Evolutionary conservation across 176 grass and related monocot genomes (phyloP), one percentile per base, ranked within the genome.

Genomic region (Rhynchospora tenuis): DNA sequence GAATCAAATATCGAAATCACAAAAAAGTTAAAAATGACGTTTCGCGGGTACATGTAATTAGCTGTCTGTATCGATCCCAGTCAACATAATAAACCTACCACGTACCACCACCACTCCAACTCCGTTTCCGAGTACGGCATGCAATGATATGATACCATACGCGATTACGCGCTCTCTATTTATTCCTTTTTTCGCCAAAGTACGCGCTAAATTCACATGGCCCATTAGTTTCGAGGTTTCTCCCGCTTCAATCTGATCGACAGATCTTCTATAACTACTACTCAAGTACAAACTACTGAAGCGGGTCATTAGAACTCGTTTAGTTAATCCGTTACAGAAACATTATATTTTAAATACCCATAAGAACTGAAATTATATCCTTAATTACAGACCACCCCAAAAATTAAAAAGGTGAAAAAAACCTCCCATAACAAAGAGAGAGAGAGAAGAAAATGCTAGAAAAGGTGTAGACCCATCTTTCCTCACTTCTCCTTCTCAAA

Each of bases 171-270:
- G 7, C 67, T 45, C 67, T 58, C 20, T 73, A 73, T 48, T 73
- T 73, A 73, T 47, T 73, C 23, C 69, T 10, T 11, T 6, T 47
- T 47, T 73, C 23, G 8, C 23, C 7, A 0, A 43, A 19, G 38
- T 50, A 50, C 69, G 68, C 68, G 70, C n/a, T 73, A 44, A 74
- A 14, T 47, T 74, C 70, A 74, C 70, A 51, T 51, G 70, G 70
- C 5, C 64, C 70, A 20, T 20, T 15, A 16, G 70, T 24, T 74
- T 26, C 5, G 33, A 38, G 33, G 33, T 38, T 38, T 38, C 33
- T 38, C 33, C 33, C 33, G 33, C 45, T 7, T 45, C 44, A 48
- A 22, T 20, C 47, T 23, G 9, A 12, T 72, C 8, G 13, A 72
- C n/a, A 3, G 11, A 50, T 74, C 48, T 48, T 73, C 44, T 6